A percentile compares a stretch with the other conserved stretches of the same genome.
phyloP scores from a whole-genome alignment of 805 yeast species.

The fission yeast (Schizosaccharomyces pombe) region DNA sequence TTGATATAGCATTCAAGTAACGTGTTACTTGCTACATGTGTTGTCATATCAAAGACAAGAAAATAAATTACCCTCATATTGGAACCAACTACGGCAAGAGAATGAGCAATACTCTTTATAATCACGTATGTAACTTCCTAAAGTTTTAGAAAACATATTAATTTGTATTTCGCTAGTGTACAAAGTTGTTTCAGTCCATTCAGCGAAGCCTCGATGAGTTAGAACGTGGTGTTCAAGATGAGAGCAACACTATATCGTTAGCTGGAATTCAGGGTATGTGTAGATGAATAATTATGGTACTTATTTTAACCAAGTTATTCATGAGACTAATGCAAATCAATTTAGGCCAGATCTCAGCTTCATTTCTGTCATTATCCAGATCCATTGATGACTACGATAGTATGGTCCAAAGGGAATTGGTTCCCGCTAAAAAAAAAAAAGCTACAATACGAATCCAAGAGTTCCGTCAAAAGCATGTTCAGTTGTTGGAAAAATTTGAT shows the following conservation, averaged over 20 bases:
- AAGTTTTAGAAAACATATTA: background rate
- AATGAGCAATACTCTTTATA: slow-evolving; percentile 2
- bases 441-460: slow-evolving; percentile 36
- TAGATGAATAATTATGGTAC: too few species aligned
- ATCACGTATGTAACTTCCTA: background rate
- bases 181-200: background rate
- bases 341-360: slow-evolving; percentile 44
- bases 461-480: slow-evolving; percentile 24
- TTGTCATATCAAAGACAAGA: too few species aligned
- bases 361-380: slow-evolving; percentile 48
- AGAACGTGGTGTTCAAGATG: background rate
- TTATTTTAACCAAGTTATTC: too few species aligned
- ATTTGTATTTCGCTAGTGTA: background rate
- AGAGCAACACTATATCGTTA: background rate
- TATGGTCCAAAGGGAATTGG: slow-evolving; percentile 34
- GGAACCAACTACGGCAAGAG: background rate
- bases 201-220: background rate
- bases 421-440: slow-evolving; percentile 30
- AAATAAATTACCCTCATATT: background rate
- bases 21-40: background rate
- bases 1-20: too few species aligned
- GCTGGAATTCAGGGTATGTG: slow-evolving; percentile 2
- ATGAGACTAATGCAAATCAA: too few species aligned
- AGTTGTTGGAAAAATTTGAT: slow-evolving; percentile 28
- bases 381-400: slow-evolving; percentile 48